Conservation (phyloP, 768 basidiomycete genomes). For the Mycena olivaceomarginata region DNA sequence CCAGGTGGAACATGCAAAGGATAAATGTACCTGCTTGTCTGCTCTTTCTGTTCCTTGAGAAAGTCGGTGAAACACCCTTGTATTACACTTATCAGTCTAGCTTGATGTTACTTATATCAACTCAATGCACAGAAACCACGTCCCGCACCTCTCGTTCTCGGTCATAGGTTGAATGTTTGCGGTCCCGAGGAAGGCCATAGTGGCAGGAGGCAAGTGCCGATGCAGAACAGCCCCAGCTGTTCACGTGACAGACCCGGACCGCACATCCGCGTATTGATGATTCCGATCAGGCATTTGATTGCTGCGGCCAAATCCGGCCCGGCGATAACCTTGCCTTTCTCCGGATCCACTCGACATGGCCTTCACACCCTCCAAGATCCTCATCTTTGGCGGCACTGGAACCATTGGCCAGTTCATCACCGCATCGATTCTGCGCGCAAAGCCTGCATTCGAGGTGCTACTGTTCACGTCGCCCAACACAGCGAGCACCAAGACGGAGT, state of each 20-base stretch:
- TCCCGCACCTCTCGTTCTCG: neutral
- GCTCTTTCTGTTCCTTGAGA: constrained; percentile 1
- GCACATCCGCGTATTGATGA: too few relatives aligned
- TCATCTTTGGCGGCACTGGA: constrained; percentile 17
- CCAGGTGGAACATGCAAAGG: neutral
- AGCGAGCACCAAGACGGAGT: constrained; percentile 13
- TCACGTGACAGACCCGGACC: too few relatives aligned
- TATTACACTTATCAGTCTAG: neutral
- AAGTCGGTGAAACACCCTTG: neutral
- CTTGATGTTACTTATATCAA: neutral
- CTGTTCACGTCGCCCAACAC: constrained; percentile 16
- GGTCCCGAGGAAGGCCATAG: neutral
- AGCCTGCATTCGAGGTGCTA: neutral
- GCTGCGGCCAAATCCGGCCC: too few relatives aligned
- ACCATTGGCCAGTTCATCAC: constrained; percentile 20
- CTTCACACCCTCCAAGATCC: constrained; percentile 11
- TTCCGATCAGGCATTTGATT: too few relatives aligned
- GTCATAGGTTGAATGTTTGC: neutral
- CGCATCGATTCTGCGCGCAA: constrained; percentile 13
- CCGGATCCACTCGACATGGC: too few relatives aligned
- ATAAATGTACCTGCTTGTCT: neutral
- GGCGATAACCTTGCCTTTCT: too few relatives aligned
- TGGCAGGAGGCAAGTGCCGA: neutral
- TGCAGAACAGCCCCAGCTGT: too few relatives aligned
- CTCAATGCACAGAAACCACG: neutral